Conservation (phyloP, 2,329 filamentous ascomycete species). For the Cryphonectria japonica region DNA sequence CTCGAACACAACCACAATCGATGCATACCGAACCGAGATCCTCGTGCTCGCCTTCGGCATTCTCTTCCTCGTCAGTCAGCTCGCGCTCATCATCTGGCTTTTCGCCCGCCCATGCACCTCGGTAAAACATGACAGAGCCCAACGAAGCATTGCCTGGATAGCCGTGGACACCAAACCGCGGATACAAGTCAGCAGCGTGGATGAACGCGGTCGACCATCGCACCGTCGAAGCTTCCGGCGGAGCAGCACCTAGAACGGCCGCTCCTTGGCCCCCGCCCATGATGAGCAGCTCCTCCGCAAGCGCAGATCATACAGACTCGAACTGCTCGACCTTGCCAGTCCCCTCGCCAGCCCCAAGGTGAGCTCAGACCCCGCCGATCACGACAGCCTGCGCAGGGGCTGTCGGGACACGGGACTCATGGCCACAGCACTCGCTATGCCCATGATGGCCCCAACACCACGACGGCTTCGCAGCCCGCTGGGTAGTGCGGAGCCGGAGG, state of each 20-base stretch:
- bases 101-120: slow-evolving; percentile 33
- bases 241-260: slow-evolving; percentile 19
- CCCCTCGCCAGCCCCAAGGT: background rate
- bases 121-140: background rate
- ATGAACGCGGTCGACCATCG: background rate
- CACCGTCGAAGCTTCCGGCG: slow-evolving; percentile 4
- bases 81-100: slow-evolving; percentile 40
- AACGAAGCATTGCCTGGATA: background rate
- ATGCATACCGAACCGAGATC: slow-evolving; percentile 41
- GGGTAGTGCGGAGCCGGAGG: background rate
- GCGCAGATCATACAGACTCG: slow-evolving; percentile 3
- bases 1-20: slow-evolving; percentile 21
- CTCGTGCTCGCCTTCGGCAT: slow-evolving; percentile 40
- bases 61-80: slow-evolving; percentile 39
- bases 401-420: background rate
- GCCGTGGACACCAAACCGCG: background rate
- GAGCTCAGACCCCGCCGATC: background rate
- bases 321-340: background rate
- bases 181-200: background rate
- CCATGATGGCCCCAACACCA: background rate
- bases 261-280: background rate
- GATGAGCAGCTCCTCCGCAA: background rate
- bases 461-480: background rate
- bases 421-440: slow-evolving; percentile 12
- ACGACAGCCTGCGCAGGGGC: background rate